Base-by-base conservation (phyloP, 257 asterid species). In the Primulina huaijiensis region DNA sequence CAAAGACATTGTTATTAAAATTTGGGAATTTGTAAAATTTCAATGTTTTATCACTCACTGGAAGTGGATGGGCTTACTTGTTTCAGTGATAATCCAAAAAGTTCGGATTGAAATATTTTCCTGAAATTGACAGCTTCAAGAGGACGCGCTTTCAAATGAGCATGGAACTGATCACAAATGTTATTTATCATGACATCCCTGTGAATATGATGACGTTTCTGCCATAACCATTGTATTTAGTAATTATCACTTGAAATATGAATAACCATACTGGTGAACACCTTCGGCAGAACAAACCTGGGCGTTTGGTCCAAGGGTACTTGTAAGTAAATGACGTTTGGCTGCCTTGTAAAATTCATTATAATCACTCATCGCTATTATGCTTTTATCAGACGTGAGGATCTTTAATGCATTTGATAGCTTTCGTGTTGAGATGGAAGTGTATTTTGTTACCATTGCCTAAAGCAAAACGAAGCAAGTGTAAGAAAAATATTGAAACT, bases 391-490 rank as follows among this genome's bases (percentile, higher is more conserved):
- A 60, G 70, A 63, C 27, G 89, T 83, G 40, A 88, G 92, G 53
- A 73, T 85, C 67, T 64, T 79, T 65, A 88, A 69, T 6, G 92
- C 90, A 9, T 81, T 88, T 9, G 95, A 80, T 16, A 86, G 82
- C 80, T 88, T 88, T 64, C 95, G 78, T 37, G 92, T 77, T 58
- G 95, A 86, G 77, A 88, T 84, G 72, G 90, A 81, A 5, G 87
- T 35, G 75, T 75, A 84, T 74, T 81, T 86, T 68, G 86, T 78
- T 50, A 86, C 90, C 92, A 84, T 84, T 64, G 92, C 89, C 95
- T 88, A 73, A 55, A 76, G 61, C 33, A 67, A 64, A 60, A 65
- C 58, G n/a, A 4, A 57, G 33, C 20, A 46, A 14, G 56, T 14
- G 19, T 14, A 4, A 46, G 56, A 6, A 4, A 4, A 31, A 14